phyloP scores from a whole-genome alignment of 495 filamentous ascomycete genomes.

The Tuber umbilicatum region DNA sequence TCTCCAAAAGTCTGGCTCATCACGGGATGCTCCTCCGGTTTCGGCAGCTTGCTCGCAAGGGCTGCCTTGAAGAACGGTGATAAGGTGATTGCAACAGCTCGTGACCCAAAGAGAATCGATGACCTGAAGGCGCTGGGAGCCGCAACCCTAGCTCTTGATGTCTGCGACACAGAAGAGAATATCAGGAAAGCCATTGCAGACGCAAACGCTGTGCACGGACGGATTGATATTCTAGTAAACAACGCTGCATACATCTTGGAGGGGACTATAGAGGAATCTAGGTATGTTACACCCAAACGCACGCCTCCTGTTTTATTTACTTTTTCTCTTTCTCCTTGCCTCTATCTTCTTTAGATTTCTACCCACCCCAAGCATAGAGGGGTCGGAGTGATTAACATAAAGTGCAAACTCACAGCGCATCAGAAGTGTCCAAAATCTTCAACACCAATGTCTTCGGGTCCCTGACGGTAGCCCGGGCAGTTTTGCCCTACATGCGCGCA shows the following conservation, averaged over 20 bases:
- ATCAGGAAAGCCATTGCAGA: constrained; percentile 41
- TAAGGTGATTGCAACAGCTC: constrained; percentile 47
- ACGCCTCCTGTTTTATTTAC: neutral
- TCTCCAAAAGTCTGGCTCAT: constrained; percentile 46
- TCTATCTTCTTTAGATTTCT: neutral
- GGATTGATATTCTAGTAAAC: constrained; percentile 50
- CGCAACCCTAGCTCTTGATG: constrained; percentile 44
- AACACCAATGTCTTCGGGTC: constrained; percentile 49
- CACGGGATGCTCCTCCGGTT: constrained; percentile 47
- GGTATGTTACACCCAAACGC: constrained; percentile 20
- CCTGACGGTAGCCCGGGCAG: constrained; percentile 46
- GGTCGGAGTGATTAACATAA: constrained; percentile 8
- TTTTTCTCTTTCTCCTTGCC: neutral
- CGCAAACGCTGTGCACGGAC: constrained; percentile 43
- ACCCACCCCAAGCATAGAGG: neutral
- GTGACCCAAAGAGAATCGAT: constrained; percentile 32
- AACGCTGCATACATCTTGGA: constrained; percentile 48
- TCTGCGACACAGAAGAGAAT: constrained; percentile 33
- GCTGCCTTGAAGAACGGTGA: constrained; percentile 44
- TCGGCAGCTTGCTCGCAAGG: constrained; percentile 44
- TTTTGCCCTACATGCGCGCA: constrained; percentile 48
- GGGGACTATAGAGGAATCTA: constrained; percentile 47
- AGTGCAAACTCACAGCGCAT: constrained; percentile 26
- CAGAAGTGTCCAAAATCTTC: constrained; percentile 42
- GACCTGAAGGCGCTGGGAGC: constrained; percentile 45